Evolutionary conservation across 2,329 filamentous ascomycete genomes (phyloP).

Genomic region (Talaromyces sp.): DNA sequence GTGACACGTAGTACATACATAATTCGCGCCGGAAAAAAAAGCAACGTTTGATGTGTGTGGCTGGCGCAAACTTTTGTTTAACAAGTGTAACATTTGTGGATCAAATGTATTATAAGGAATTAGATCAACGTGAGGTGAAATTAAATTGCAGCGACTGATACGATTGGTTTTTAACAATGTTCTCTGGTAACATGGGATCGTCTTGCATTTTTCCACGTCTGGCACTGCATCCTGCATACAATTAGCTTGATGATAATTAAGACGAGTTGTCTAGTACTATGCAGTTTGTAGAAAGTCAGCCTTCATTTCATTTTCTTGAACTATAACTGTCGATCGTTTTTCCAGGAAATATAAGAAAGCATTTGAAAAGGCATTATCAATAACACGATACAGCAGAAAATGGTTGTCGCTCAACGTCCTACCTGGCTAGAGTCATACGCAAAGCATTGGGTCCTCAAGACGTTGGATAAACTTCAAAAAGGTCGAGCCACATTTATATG

Average conservation of each 20-base stretch:
- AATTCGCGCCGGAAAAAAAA: not conserved
- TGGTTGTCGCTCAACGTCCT: not conserved
- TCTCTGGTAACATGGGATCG: not conserved
- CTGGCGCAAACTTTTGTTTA: not conserved
- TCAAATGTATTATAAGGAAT: not conserved
- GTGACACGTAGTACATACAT: not conserved
- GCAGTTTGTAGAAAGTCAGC: too few relatives aligned
- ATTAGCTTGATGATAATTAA: not conserved
- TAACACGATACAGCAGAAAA: not conserved
- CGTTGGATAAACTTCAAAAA: not conserved
- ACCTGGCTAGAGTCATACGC: constrained; percentile 7
- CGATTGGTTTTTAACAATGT: not conserved
- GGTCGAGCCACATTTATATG: constrained; percentile 4
- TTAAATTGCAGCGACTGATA: not conserved
- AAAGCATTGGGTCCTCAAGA: not conserved
- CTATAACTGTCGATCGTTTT: not conserved
- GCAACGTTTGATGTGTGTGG: not conserved
- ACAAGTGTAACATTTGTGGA: not conserved
- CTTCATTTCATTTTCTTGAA: not conserved
- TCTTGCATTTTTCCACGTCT: not conserved
- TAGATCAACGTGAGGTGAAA: not conserved
- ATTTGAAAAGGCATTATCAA: not conserved
- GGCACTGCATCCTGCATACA: not conserved
- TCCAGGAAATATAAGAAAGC: not conserved
- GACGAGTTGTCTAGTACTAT: not conserved